Evolutionary conservation across 2,329 filamentous ascomycete species (phyloP).

Genomic region (Fusarium verrucosum): DNA sequence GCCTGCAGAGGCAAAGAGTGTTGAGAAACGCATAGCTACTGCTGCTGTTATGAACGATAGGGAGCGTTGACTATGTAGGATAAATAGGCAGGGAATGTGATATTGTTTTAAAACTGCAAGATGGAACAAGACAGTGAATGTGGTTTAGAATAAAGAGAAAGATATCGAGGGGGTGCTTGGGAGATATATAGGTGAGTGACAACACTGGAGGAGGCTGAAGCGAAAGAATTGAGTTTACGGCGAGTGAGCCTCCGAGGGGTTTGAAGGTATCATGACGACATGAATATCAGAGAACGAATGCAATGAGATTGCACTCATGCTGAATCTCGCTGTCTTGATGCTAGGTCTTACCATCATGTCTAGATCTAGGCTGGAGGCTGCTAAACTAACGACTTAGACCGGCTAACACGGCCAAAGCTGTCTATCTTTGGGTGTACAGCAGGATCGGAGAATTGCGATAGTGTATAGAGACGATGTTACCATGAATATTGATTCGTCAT

Average conservation of each 20-base stretch:
- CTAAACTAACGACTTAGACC: neutral
- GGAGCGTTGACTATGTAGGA: neutral
- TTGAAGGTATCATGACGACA: slow-evolving; percentile 24
- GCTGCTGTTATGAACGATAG: neutral
- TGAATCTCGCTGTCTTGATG: neutral
- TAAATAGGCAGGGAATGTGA: neutral
- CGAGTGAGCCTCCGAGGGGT: neutral
- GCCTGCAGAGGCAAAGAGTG: slow-evolving; percentile 32
- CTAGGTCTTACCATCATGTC: slow-evolving; percentile 8
- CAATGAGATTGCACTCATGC: neutral
- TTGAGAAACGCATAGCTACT: slow-evolving; percentile 29
- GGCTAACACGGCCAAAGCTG: slow-evolving; percentile 28
- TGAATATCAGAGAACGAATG: slow-evolving; percentile 9
- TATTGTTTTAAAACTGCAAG: neutral
- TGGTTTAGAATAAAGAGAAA: neutral
- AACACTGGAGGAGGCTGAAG: neutral
- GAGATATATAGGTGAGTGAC: slow-evolving; percentile 12
- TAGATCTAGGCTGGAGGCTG: neutral
- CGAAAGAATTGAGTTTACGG: slow-evolving; percentile 25
- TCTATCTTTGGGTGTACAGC: slow-evolving; percentile 12
- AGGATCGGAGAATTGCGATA: slow-evolving; percentile 13
- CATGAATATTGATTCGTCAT: slow-evolving; percentile 8
- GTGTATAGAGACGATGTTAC: slow-evolving; percentile 5
- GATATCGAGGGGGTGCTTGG: neutral
- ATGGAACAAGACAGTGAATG: neutral